Percentiles rank a stretch among this genome's conserved stretches.
phyloP scores from a whole-genome alignment of 139 green algal genomes.

The Asterochloris sp. region DNA sequence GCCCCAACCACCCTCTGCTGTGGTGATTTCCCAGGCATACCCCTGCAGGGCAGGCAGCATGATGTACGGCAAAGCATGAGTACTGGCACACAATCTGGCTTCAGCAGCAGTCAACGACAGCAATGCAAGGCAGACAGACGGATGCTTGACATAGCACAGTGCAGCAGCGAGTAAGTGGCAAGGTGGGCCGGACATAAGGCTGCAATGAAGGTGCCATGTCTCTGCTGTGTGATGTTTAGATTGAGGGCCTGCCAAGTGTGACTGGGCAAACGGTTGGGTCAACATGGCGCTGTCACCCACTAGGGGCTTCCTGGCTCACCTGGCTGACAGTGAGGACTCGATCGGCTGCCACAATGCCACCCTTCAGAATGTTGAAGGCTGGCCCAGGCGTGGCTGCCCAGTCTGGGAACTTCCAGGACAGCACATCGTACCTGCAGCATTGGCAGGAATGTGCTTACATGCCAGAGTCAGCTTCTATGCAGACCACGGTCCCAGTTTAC shows the following conservation, averaged over 20 bases:
- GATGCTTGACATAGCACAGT: neutral
- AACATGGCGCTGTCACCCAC: too few species aligned
- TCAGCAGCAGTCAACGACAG: too few species aligned
- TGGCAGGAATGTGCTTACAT: neutral
- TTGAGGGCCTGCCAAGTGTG: too few species aligned
- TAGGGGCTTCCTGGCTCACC: neutral
- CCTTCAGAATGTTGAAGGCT: constrained; percentile 61
- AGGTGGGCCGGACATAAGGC: too few species aligned
- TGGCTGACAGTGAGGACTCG: constrained; percentile 42
- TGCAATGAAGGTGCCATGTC: too few species aligned
- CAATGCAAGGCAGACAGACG: neutral
- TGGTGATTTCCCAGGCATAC: constrained; percentile 57
- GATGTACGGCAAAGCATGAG: neutral
- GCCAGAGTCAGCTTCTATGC: too few species aligned
- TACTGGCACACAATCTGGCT: neutral
- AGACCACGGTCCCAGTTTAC: too few species aligned
- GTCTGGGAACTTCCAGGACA: constrained; percentile 27
- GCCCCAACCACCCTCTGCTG: constrained; percentile 43
- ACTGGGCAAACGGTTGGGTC: too few species aligned
- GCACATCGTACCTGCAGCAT: constrained; percentile 21
- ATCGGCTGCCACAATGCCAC: constrained; percentile 28
- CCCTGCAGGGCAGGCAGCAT: constrained; percentile 16
- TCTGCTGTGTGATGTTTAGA: too few species aligned
- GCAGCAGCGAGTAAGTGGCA: constrained; percentile 40
- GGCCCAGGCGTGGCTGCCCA: constrained; percentile 29